Evolutionary conservation across 2,329 filamentous ascomycete species (phyloP).

Genomic region (Penicillium brasilianum): DNA sequence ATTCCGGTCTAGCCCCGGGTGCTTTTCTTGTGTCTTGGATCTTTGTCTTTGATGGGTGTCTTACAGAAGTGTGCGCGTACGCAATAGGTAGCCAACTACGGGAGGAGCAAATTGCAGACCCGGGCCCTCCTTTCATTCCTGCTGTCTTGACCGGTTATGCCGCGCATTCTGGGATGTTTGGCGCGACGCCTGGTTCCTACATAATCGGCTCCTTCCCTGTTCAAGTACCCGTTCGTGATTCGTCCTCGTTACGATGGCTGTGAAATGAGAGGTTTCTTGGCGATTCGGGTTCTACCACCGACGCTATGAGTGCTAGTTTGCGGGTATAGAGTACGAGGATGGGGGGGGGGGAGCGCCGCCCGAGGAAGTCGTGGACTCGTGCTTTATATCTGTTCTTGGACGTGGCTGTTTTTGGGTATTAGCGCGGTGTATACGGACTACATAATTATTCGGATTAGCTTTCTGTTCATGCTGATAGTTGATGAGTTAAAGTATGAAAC

Average conservation of each 20-base stretch:
- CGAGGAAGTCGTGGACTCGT: background rate
- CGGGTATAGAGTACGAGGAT: background rate
- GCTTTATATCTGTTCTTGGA: background rate
- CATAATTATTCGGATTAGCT: no score
- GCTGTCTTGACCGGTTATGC: background rate
- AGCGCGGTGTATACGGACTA: no score
- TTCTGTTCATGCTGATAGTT: no score
- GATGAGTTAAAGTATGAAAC: no score
- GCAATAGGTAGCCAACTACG: no score
- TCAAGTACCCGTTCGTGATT: background rate
- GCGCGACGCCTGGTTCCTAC: background rate
- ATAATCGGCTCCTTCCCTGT: background rate
- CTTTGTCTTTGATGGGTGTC: no score
- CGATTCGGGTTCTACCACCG: background rate
- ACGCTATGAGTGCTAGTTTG: constrained; percentile 1
- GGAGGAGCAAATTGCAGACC: background rate
- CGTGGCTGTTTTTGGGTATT: no score
- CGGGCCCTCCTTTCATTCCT: background rate
- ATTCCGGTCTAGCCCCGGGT: background rate
- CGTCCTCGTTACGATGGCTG: background rate
- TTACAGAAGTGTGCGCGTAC: background rate
- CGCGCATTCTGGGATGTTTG: background rate
- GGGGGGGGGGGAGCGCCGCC: background rate
- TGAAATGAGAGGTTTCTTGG: background rate
- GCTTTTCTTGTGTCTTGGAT: background rate